These are phyloP conservation scores for Syzygium syzygioides DNA, from an alignment of 441 rosid species.

Conservation along the genomic window DNA sequence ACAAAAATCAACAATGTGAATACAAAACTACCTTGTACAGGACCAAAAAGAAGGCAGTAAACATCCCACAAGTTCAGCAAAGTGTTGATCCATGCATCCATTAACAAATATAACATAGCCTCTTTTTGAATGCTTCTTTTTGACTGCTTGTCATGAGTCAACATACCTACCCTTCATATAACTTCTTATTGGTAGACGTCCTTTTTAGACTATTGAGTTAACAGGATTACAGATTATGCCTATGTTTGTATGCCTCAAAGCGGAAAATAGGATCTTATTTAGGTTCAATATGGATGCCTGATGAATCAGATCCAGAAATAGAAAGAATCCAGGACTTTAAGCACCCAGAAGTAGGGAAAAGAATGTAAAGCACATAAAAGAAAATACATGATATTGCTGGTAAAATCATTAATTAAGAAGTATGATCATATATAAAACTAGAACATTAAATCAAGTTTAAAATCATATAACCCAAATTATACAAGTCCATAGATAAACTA, in stretches of 20 bases:
- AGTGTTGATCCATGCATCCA: neutral
- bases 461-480: neutral
- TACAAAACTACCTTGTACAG: neutral
- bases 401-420: neutral
- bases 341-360: neutral
- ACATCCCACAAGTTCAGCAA: neutral
- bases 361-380: neutral
- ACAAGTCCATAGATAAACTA: neutral
- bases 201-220: neutral
- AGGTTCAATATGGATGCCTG: neutral
- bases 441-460: neutral
- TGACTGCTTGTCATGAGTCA: neutral
- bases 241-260: neutral
- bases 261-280: neutral
- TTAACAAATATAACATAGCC: neutral
- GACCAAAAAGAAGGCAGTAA: neutral
- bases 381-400: neutral
- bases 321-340: neutral
- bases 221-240: neutral
- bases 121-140: neutral
- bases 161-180: neutral
- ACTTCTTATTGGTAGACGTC: neutral
- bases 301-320: neutral
- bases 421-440: neutral
- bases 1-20: neutral